Base-by-base conservation (phyloP, 1,139 yeast species). In the Yamadazyma taylorii region DNA sequence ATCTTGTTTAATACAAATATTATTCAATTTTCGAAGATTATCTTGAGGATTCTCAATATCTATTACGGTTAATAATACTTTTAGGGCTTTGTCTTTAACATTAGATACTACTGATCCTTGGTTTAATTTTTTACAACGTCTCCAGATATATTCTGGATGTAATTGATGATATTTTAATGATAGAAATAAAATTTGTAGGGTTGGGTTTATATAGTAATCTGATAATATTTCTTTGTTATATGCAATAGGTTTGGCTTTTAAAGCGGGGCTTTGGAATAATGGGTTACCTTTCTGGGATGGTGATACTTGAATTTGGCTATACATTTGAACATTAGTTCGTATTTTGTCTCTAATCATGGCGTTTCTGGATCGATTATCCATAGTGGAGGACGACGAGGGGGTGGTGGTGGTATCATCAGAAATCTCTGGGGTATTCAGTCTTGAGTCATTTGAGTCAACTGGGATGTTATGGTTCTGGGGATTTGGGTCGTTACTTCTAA, bases 111-210 rank as follows among this genome's bases (percentile, higher is more conserved):
- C 42, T 0, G 59, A 46, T 2, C 70, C 71, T 31, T 64, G 62
- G 39, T 66, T 63, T 27, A 67, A 46, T 38, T 80, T 79, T 45
- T 76, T 78, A 50, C 89, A 69, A 38, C 94, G 74, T 40, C 78
- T 76, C 67, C 80, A 79, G 3, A 92, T 78, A 52, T 92, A 89
- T 54, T 89, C 97, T 0, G 96, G 96, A 45, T 85, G 90, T 30
- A 90, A 65, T 50, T 85, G 84, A 58, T 89, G 95, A 59, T 90
- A 92, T 42, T 85, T 81, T 36, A 90, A 60, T 5, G 94, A 80
- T 15, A 90, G 67, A 48, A 86, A 89, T 4, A 90, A 59, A 2
- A 85, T 79, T 43, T 87, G 83, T 31, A 88, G 69, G 3, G 75
- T 73, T 1, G 81, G 73, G 35, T 78, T 81, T 10, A 89, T 79